phyloP scores from a whole-genome alignment of 116 monocot genomes.

The Phalaenopsis hybrid region DNA sequence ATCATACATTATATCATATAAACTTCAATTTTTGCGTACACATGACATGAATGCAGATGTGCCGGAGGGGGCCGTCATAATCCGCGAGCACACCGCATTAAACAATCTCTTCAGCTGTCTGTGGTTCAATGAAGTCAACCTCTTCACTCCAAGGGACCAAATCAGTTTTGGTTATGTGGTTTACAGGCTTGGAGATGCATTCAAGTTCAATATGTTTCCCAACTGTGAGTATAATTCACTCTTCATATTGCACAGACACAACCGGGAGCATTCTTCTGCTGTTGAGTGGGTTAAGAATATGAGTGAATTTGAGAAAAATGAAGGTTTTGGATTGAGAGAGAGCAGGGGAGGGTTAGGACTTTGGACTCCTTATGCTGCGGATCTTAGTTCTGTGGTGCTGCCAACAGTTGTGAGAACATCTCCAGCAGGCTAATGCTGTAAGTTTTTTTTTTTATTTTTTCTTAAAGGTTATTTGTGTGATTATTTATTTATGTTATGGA shows the following conservation, averaged over 20 bases:
- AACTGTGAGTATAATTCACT: constrained; percentile 97
- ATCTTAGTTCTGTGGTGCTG: constrained; percentile 59
- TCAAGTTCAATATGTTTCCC: constrained; percentile 91
- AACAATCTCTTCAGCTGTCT: constrained; percentile 94
- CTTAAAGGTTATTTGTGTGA: not conserved
- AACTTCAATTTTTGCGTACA: too few species aligned
- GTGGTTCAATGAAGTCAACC: constrained; percentile 99
- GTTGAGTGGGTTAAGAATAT: constrained; percentile 94
- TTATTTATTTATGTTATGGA: too few species aligned
- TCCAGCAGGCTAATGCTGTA: constrained; percentile 37
- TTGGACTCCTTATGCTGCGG: constrained; percentile 79
- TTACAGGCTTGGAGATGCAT: constrained; percentile 58
- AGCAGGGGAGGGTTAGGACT: constrained; percentile 80
- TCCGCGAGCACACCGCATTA: constrained; percentile 83
- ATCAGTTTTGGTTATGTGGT: constrained; percentile 89
- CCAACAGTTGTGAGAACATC: constrained; percentile 70
- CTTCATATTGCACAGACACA: constrained; percentile 76
- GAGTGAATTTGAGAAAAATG: constrained; percentile 46
- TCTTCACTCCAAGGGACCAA: constrained; percentile 94
- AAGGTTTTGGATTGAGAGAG: constrained; percentile 51
- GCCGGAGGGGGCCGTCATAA: constrained; percentile 88
- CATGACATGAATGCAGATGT: constrained; percentile 54
- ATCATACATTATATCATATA: too few species aligned
- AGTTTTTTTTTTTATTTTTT: not conserved
- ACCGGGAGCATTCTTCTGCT: constrained; percentile 81